Evolutionary conservation across 2,329 filamentous ascomycete species (phyloP).

Genomic region (Sodiomyces alkalinus): DNA sequence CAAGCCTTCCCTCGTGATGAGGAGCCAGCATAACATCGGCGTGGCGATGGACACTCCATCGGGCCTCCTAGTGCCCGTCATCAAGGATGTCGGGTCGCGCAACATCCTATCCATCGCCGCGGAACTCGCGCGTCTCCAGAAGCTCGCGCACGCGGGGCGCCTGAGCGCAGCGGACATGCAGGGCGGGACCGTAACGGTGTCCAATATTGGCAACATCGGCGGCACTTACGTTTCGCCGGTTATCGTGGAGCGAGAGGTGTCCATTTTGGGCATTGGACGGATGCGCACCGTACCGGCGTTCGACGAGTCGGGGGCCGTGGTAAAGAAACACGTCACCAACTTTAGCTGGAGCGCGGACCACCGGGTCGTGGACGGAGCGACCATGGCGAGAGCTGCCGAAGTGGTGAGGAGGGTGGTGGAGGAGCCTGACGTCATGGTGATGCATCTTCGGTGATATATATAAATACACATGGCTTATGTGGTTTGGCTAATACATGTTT

Average conservation of each 20-base stretch:
- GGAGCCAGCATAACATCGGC: conserved; percentile 83
- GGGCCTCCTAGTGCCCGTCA: conserved; percentile 81
- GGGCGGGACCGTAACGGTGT: conserved; percentile 87
- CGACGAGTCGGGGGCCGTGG: conserved; percentile 39
- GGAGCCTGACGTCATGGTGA: conserved; percentile 73
- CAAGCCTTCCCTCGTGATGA: conserved; percentile 64
- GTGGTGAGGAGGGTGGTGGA: conserved; percentile 66
- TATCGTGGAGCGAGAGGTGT: conserved; percentile 79
- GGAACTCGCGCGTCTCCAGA: conserved; percentile 61
- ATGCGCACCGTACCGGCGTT: conserved; percentile 74
- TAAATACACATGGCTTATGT: too few relatives aligned
- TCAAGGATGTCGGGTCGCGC: conserved; percentile 65
- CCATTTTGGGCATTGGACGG: conserved; percentile 78
- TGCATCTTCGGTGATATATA: conserved; percentile 62
- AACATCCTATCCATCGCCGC: conserved; percentile 66
- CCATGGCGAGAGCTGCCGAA: conserved; percentile 81
- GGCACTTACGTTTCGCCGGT: conserved; percentile 86
- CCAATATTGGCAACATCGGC: conserved; percentile 91
- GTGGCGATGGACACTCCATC: conserved; percentile 87
- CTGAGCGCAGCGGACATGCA: conserved; percentile 60
- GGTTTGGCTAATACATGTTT: too few relatives aligned
- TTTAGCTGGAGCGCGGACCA: conserved; percentile 98
- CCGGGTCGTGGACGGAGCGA: conserved; percentile 84
- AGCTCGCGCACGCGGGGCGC: conserved; percentile 58
- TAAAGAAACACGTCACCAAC: conserved; percentile 68